These are phyloP conservation scores for Fusarium chaquense DNA, from an alignment of 2,329 filamentous ascomycete species.

Conservation along the genomic window DNA sequence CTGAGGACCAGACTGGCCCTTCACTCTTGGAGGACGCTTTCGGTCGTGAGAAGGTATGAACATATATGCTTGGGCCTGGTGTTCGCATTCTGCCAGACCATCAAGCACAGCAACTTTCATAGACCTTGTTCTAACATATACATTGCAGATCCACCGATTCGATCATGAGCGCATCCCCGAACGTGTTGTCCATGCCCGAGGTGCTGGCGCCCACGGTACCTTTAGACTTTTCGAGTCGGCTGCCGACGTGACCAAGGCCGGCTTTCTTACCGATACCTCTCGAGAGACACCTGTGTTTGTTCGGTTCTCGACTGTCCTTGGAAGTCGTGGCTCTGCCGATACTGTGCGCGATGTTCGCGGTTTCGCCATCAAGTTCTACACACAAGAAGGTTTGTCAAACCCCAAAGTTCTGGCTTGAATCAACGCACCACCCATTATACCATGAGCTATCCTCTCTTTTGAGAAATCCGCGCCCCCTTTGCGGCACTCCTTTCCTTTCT, in stretches of 20 bases:
- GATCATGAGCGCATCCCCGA: conserved; percentile 73
- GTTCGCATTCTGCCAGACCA: neutral
- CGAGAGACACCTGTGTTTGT: conserved; percentile 61
- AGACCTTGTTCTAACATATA: no score
- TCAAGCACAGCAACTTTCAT: no score
- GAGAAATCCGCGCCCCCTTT: no score
- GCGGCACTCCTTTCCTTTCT: no score
- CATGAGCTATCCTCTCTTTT: no score
- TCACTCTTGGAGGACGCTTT: conserved; percentile 78
- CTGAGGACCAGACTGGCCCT: conserved; percentile 73
- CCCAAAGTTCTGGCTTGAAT: no score
- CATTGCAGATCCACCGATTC: conserved; percentile 74
- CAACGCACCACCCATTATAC: no score
- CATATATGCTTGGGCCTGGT: neutral
- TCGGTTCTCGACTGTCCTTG: conserved; percentile 83
- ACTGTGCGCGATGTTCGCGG: conserved; percentile 86
- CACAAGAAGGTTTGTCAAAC: conserved; percentile 72
- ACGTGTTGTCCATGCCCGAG: conserved; percentile 77
- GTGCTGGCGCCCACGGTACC: conserved; percentile 76
- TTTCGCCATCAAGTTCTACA: conserved; percentile 77
- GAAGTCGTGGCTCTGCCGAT: conserved; percentile 80
- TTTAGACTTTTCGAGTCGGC: conserved; percentile 76
- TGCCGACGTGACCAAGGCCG: conserved; percentile 74
- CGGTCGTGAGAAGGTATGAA: conserved; percentile 75
- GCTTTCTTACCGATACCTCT: conserved; percentile 66